Evolutionary conservation across 352 stramenopile genomes (phyloP), one percentile per base, ranked within the genome.

Genomic region (Lagenidium giganteum): DNA sequence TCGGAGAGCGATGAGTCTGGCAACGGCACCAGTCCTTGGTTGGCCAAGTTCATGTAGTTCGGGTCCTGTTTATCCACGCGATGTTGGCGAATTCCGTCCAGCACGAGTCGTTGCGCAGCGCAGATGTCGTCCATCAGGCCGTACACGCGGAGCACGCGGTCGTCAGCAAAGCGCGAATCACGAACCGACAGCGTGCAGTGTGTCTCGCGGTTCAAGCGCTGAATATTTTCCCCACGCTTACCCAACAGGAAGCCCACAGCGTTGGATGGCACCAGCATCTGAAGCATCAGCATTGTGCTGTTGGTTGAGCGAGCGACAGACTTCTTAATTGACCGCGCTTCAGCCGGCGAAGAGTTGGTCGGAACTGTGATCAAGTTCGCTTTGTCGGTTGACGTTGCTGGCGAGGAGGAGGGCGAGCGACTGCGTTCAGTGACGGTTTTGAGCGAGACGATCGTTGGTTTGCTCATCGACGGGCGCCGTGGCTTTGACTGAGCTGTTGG

Each of bases 201-300:
- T 12, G 66, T 56, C 35, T 69, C 64, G 6, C 64, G 43, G 31
- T 65, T 68, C 51, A 86, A 70, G 14, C 47, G 51, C 14, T 71
- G 67, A 20, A 89, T 81, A 20, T 57, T 61, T 12, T 66, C 51
- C 4, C 76, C 76, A 30, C 69, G 59, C 9, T 50, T 60, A 4
- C 78, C 73, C 8, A 89, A 58, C 18, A 89, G 35, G 24, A 68
- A 77, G 4, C 61, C 57, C 11, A 73, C 67, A 5, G 66, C 57
- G 39, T 67, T 75, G 12, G 54, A 43, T 5, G 76, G 76, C 22
- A 89, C 83, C 13, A 87, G 51, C 63, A 89, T 75, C 39, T 83
- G 67, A 7, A 83, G n/a, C 24, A 63, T 64, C 52, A 85, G 70
- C 7, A 59, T n/a, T n/a, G n/a, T n/a, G n/a, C n/a, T n/a, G n/a